These are phyloP conservation scores for Ustilago cynodontis DNA, from an alignment of 1,284 basidiomycete species.

Conservation along the genomic window DNA sequence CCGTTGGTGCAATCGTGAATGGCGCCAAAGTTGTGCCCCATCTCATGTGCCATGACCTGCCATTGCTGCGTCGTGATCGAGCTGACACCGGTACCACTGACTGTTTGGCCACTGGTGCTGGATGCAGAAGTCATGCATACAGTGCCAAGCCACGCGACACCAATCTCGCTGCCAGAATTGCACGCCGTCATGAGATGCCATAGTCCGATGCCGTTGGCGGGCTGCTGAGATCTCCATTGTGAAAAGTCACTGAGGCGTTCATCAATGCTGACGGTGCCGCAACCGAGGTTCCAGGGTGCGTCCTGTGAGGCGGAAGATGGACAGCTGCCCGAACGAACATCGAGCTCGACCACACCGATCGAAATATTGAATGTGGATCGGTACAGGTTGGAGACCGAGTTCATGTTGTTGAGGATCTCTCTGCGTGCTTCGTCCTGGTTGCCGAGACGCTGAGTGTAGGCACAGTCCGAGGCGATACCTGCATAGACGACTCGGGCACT, in stretches of 20 bases:
- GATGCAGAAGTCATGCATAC: constrained; percentile 71
- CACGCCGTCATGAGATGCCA: constrained; percentile 93
- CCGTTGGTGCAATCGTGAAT: constrained; percentile 77
- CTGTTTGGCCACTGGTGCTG: constrained; percentile 73
- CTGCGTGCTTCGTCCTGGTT: constrained; percentile 73
- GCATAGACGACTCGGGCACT: constrained; percentile 82
- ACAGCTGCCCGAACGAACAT: constrained; percentile 74
- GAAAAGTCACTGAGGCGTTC: constrained; percentile 83
- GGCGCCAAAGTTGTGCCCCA: constrained; percentile 89
- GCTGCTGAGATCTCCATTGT: constrained; percentile 81
- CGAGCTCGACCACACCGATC: constrained; percentile 83
- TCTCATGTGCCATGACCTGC: constrained; percentile 89
- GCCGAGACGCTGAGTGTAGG: constrained; percentile 72
- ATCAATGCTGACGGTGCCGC: constrained; percentile 73
- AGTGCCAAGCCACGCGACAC: constrained; percentile 80
- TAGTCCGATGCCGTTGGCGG: constrained; percentile 80
- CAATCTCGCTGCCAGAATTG: constrained; percentile 84
- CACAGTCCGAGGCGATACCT: constrained; percentile 90
- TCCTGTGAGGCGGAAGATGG: constrained; percentile 70
- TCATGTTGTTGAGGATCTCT: constrained; percentile 81
- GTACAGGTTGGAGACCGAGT: constrained; percentile 82
- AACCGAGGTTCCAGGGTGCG: constrained; percentile 70
- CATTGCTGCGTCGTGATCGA: constrained; percentile 76
- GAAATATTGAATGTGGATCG: constrained; percentile 83
- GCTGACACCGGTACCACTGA: constrained; percentile 87